Evolutionary conservation across 2,329 filamentous ascomycete species (phyloP), one percentile per base, ranked within the genome.

Genomic region (Zymoseptoria pseudotritici): DNA sequence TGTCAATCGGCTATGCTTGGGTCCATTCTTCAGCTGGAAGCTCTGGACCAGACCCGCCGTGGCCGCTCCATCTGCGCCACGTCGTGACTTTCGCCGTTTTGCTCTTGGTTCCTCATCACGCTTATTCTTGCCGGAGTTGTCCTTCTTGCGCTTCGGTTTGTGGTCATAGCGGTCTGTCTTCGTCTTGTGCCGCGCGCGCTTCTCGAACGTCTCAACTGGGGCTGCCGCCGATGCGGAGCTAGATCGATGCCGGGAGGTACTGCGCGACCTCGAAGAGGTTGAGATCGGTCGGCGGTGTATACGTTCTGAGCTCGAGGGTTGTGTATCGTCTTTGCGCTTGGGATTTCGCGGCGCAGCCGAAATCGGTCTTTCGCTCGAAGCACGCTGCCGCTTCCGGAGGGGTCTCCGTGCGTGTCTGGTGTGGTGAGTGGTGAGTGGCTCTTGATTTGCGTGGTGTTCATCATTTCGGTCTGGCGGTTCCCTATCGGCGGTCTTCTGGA

Each of bases 141-240:
- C 67, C 64, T 72, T 64, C 59, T 71, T 69, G 66, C 72, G 69
- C 61, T 67, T 68, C 29, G 60, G 57, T 60, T 75, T 75, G 21
- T 72, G 68, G 49, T 76, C 73, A 63, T 81, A 81, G 58, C 72
- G 74, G 59, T 80, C 78, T 50, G 72, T 70, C 46, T 74, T 76
- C 22, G 78, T 80, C 69, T 78, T 81, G 68, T 74, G 74, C 58
- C 79, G 75, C 63, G 76, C 70, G 60, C 72, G 75, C 59, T 74
- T 76, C 65, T 75, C 72, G 69, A 79, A 81, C 8, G 59, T 60
- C n/a, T 66, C 61, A 42, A 56, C 36, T 50, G 58, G 55, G 36
- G 52, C 53, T 26, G 42, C 54, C 5, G 31, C 53, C 26, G 57
- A 13, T 17, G 22, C 22, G 6, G 52, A 60, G 20, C 56, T 61